A percentile compares a stretch with the other conserved stretches of the same genome.
Evolutionary conservation across 768 basidiomycete genomes (phyloP).

Genomic region (Collybia sp.): DNA sequence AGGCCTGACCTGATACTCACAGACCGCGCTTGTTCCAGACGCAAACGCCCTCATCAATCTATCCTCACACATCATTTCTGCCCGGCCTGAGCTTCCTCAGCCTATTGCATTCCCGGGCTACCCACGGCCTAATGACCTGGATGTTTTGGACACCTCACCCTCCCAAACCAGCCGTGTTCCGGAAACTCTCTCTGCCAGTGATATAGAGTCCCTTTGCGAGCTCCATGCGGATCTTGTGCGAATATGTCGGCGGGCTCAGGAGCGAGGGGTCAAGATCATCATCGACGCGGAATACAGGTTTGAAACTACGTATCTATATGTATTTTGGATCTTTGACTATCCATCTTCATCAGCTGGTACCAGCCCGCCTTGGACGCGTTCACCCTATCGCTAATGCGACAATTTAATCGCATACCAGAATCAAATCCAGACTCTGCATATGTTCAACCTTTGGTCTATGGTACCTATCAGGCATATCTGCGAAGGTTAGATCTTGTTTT

Average conservation of each 20-base stretch:
- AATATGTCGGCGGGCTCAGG: neutral
- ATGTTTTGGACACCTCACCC: neutral
- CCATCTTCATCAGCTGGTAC: neutral
- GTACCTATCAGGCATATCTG: neutral
- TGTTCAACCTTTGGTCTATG: neutral
- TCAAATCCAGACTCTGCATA: neutral
- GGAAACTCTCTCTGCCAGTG: neutral
- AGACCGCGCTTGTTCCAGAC: neutral
- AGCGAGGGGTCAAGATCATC: neutral
- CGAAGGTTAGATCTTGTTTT: neutral
- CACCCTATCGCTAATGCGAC: neutral
- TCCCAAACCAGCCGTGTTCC: neutral
- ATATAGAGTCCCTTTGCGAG: neutral
- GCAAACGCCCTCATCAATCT: neutral
- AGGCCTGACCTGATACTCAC: neutral
- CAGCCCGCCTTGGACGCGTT: neutral
- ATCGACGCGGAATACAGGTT: neutral
- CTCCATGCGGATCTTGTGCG: neutral
- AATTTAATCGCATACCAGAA: neutral
- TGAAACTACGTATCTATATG: neutral
- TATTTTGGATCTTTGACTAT: neutral
- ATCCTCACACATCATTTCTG: neutral
- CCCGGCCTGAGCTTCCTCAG: neutral
- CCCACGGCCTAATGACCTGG: neutral
- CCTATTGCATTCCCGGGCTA: neutral